These are phyloP conservation scores for Logfia minima DNA, from an alignment of 129 eudicot genomes.

Conservation along the genomic window DNA sequence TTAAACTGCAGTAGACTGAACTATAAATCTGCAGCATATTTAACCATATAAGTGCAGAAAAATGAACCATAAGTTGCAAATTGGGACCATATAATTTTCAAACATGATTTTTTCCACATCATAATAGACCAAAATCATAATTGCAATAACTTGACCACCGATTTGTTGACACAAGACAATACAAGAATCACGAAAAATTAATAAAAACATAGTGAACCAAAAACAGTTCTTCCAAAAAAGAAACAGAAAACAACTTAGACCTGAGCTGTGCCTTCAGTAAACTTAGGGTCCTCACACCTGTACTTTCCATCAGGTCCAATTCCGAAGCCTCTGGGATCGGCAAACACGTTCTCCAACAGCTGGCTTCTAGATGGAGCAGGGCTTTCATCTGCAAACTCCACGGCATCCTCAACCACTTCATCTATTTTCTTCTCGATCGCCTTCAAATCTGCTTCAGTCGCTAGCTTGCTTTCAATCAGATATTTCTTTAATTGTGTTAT, in stretches of 20 bases:
- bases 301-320: conserved; percentile 35
- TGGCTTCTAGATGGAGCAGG: conserved; percentile 36
- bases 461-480: conserved; percentile 25
- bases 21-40: too few species aligned
- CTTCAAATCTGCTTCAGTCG: conserved; percentile 26
- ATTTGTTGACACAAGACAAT: not conserved
- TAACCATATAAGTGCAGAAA: too few species aligned
- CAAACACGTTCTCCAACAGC: conserved; percentile 32
- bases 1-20: too few species aligned
- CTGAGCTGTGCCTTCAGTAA: conserved; percentile 33
- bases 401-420: conserved; percentile 29
- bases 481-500: conserved; percentile 29
- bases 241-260: conserved; percentile 15
- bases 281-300: conserved; percentile 33
- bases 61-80: not conserved
- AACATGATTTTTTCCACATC: not conserved
- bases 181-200: not conserved
- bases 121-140: conserved; percentile 21
- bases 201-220: not conserved
- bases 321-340: conserved; percentile 34
- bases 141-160: not conserved
- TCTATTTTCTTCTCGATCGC: conserved; percentile 34
- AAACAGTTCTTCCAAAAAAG: not conserved
- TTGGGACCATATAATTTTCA: not conserved
- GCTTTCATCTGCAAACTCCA: conserved; percentile 32